phyloP scores from a whole-genome alignment of 495 filamentous ascomycete species.

The Hypoxylon lenormandii region DNA sequence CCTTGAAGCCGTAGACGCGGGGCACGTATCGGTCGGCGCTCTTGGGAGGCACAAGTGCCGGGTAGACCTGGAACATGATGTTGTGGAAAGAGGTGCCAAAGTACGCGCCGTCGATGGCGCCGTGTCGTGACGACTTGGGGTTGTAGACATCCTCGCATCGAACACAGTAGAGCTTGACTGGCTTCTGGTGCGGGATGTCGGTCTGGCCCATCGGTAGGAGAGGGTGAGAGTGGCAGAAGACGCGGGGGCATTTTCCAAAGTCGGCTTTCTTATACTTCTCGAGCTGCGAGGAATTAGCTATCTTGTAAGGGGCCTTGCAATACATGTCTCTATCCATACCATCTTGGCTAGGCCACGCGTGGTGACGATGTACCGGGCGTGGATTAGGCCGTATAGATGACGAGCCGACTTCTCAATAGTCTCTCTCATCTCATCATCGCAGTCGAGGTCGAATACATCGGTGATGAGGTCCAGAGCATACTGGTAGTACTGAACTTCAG shows the following conservation, averaged over 20 bases:
- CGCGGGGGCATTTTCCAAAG: conserved; percentile 97
- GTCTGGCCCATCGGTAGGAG: conserved; percentile 92
- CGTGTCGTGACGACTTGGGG: conserved; percentile 96
- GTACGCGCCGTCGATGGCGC: conserved; percentile 94
- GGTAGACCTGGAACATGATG: conserved; percentile 98
- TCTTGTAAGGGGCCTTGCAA: not conserved
- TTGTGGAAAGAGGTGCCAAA: conserved; percentile 98
- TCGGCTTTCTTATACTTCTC: conserved; percentile 99
- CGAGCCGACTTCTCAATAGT: conserved; percentile 97
- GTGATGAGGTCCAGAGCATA: conserved; percentile 99
- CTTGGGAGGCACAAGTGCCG: conserved; percentile 86
- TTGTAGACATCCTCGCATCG: conserved; percentile 99
- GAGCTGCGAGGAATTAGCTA: conserved; percentile 67
- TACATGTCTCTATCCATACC: conserved; percentile 65
- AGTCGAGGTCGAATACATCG: conserved; percentile 99
- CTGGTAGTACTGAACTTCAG: conserved; percentile 98
- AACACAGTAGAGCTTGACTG: conserved; percentile 95
- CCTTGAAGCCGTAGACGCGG: conserved; percentile 91
- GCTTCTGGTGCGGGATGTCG: conserved; percentile 82
- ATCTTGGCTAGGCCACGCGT: conserved; percentile 94
- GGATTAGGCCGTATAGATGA: conserved; percentile 95
- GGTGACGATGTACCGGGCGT: conserved; percentile 97
- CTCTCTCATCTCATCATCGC: conserved; percentile 96
- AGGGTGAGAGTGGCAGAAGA: conserved; percentile 89
- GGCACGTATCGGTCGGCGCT: conserved; percentile 86